These are phyloP conservation scores for Candida nanaspora DNA, from an alignment of 805 yeast species.

Conservation along the genomic window DNA sequence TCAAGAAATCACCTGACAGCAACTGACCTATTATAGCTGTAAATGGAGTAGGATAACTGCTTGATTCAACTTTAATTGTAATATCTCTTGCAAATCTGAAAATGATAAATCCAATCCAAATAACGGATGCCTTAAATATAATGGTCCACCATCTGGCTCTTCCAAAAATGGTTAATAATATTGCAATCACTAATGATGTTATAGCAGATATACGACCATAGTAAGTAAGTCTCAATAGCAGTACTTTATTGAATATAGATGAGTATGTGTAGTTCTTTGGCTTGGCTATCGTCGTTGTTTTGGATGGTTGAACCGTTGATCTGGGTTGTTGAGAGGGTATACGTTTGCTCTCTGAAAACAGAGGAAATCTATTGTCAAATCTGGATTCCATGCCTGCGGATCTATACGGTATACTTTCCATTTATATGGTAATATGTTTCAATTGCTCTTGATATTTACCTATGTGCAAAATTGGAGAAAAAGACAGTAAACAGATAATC, in stretches of 20 bases:
- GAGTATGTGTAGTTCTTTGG: slow-evolving; percentile 17
- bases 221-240: slow-evolving; percentile 19
- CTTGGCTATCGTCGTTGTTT: neutral
- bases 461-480: too few species aligned
- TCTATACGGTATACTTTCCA: too few species aligned
- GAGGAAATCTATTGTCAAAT: too few species aligned
- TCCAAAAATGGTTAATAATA: slow-evolving; percentile 16
- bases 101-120: slow-evolving; percentile 23
- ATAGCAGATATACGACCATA: slow-evolving; percentile 20
- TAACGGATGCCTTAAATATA: slow-evolving; percentile 17
- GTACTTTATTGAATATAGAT: slow-evolving; percentile 16
- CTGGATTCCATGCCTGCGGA: too few species aligned
- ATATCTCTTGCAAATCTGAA: slow-evolving; percentile 22
- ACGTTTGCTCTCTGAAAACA: neutral
- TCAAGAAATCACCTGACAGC: slow-evolving; percentile 15
- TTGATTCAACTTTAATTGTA: slow-evolving; percentile 18
- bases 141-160: slow-evolving; percentile 12
- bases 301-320: neutral
- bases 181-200: slow-evolving; percentile 12
- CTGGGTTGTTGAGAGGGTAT: neutral
- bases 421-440: too few species aligned
- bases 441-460: too few species aligned
- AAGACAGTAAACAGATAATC: too few species aligned
- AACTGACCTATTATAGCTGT: slow-evolving; percentile 20
- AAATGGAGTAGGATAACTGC: slow-evolving; percentile 15